Evolutionary conservation across 106 monocot species (phyloP).

Genomic region (Phalaenopsis equestris): DNA sequence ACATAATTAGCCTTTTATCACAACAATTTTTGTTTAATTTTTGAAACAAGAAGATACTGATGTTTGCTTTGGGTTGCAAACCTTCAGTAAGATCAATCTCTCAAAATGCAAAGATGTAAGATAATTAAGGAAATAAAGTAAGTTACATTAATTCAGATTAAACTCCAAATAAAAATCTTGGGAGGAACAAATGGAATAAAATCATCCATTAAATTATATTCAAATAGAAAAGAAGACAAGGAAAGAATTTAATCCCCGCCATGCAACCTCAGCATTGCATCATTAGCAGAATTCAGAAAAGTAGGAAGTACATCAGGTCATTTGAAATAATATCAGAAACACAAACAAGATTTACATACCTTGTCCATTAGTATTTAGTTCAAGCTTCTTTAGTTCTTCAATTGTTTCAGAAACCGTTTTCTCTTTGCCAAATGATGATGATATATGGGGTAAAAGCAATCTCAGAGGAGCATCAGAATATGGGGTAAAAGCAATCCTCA

Average conservation of each 20-base stretch:
- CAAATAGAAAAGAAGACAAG: not conserved
- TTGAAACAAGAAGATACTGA: not conserved
- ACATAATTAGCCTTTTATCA: not conserved
- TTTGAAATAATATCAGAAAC: slow-evolving; percentile 5
- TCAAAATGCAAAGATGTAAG: not conserved
- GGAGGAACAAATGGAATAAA: not conserved
- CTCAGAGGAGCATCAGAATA: slow-evolving; percentile 47
- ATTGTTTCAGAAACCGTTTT: slow-evolving; percentile 37
- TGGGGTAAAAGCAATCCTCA: slow-evolving; percentile 45
- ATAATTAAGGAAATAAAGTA: not conserved
- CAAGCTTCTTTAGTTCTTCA: slow-evolving; percentile 40
- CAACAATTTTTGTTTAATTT: not conserved
- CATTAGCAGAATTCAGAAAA: slow-evolving; percentile 1
- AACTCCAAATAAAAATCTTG: not conserved
- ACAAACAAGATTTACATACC: slow-evolving; percentile 24
- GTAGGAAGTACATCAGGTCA: not conserved
- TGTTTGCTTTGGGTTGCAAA: not conserved
- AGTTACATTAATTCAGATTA: not conserved
- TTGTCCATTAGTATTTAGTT: slow-evolving; percentile 30
- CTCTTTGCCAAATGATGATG: slow-evolving; percentile 36
- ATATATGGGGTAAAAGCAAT: slow-evolving; percentile 50
- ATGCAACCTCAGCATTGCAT: not conserved
- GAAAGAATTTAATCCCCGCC: not conserved
- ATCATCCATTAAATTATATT: not conserved
- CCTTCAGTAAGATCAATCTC: not conserved